Base-by-base conservation (phyloP, 2,329 filamentous ascomycete genomes). In the Fusarium mangiferae region DNA sequence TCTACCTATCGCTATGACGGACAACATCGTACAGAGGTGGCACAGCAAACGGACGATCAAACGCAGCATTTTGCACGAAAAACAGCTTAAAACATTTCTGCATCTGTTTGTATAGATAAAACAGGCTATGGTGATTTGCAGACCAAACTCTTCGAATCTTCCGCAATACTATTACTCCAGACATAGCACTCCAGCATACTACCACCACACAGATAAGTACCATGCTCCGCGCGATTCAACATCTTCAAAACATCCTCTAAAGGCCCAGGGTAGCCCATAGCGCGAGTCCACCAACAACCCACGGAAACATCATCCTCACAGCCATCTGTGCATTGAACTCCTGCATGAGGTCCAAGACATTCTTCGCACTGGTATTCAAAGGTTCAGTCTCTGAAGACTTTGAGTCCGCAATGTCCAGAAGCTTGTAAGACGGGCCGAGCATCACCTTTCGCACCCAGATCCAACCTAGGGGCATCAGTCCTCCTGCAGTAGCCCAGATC, bases 221-320 rank as follows among this genome's bases (percentile, higher is more conserved):
- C 46, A 10, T 33, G 15, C 15, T 9, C 11, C 7, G 22, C 22
- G 22, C 22, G 8, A 14, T 14, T 10, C 1, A n/a, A 20, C 10
- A 11, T 22, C 9, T 26, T 22, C n/a, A 10, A 22, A 39, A 22
- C 5, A 39, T 18, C 35, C 6, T n/a, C 12, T 55, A 72, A 9
- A 59, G 39, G 6, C 70, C 54, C 6, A 74, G 41, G n/a, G 69
- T 61, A 60, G 58, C 58, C 69, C 71, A 74, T 26, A 74, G n/a
- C 46, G 71, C 65, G 41, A 74, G 69, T 26, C 62, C 69, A 56
- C 71, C 69, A 41, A 74, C 71, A 41, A 72, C 71, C 71, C 69
- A 74, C 2, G 71, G 71, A 33, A 74, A 70, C 71, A 72, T 69
- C 71, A 72, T 72, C 46, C 71, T 74, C 5, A 72, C 13, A 7